Conservation (phyloP, 345 rosid species). For the Viola odorata region DNA sequence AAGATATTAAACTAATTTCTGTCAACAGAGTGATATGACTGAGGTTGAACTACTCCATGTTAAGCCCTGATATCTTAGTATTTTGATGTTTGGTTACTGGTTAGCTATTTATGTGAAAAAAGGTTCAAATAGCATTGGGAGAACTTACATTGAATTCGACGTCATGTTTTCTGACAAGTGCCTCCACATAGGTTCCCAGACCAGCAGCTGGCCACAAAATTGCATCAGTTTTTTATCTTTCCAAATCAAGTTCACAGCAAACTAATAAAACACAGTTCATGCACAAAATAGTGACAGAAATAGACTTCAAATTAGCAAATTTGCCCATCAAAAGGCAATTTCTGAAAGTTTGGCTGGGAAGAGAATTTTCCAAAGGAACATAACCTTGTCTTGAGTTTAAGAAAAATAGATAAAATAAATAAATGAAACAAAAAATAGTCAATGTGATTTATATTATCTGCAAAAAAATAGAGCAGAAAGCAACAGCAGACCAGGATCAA, state of each 20-base stretch:
- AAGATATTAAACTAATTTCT: too few species aligned
- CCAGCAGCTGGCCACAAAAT: conserved; percentile 71
- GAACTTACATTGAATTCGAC: conserved; percentile 72
- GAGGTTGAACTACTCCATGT: too few species aligned
- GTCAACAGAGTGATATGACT: too few species aligned
- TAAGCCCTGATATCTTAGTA: too few species aligned
- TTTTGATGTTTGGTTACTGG: too few species aligned
- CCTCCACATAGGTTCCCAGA: conserved; percentile 93
- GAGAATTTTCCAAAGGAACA: too few species aligned
- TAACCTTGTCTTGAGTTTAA: too few species aligned
- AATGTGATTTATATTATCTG: background rate
- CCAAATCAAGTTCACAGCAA: background rate
- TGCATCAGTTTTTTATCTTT: conserved; percentile 10
- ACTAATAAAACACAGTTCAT: background rate
- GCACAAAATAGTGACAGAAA: background rate
- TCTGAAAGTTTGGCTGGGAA: background rate
- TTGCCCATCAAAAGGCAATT: background rate
- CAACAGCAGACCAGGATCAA: conserved; percentile 69
- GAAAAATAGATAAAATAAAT: background rate
- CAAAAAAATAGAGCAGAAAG: conserved; percentile 9
- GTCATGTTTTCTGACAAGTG: conserved; percentile 84
- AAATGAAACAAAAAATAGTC: background rate
- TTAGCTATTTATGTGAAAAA: background rate
- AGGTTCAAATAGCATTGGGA: background rate
- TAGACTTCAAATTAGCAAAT: background rate